Evolutionary conservation across 1,284 basidiomycete genomes (phyloP), one percentile per base, ranked within the genome.

Genomic region (Vanrija sp.): DNA sequence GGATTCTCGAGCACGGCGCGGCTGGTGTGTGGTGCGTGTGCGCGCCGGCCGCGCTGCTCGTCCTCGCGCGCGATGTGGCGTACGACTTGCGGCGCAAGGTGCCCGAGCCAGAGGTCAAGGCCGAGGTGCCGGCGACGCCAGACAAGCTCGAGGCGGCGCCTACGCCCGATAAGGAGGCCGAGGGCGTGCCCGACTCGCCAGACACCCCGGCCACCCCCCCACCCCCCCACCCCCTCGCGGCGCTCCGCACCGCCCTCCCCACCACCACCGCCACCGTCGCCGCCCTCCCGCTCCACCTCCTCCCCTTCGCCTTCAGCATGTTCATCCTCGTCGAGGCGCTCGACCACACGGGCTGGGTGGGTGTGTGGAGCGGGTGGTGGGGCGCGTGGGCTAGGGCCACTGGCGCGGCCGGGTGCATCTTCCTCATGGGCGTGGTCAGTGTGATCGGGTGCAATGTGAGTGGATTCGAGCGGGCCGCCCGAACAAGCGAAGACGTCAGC

Each of bases 291-390:
- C 59, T 67, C 45, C 57, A 57, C 1, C 63, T 98, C 7, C 78
- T 97, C 10, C 92, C 92, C 0, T 98, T 98, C 67, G 89, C 93
- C 0, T 92, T 98, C 71, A 86, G 87, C 6, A 92, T 96, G 78
- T 98, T 98, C 77, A 91, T 98, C 64, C 83, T 98, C 45, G 91
- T 96, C 50, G 87, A 95, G 68, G 88, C 83, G 0, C 80, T 98
- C 8, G 81, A 84, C 5, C 81, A 85, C 54, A 85, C 87, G 49
- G 92, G 92, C n/a, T 98, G 95, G 90, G 90, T 97, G 23, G 80
- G 84, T 23, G 81, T 96, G 18, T 94, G 96, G 70, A 85, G 85
- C 0, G 65, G 67, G 6, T 95, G 92, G 86, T 83, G 82, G 82
- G 66, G 65, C 1, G 74, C 77, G 7, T 83, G 80, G 80, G 78